Evolutionary conservation across 371 early-diverging fungal genomes (phyloP).

Genomic region (Blastocladiella emersonii): DNA sequence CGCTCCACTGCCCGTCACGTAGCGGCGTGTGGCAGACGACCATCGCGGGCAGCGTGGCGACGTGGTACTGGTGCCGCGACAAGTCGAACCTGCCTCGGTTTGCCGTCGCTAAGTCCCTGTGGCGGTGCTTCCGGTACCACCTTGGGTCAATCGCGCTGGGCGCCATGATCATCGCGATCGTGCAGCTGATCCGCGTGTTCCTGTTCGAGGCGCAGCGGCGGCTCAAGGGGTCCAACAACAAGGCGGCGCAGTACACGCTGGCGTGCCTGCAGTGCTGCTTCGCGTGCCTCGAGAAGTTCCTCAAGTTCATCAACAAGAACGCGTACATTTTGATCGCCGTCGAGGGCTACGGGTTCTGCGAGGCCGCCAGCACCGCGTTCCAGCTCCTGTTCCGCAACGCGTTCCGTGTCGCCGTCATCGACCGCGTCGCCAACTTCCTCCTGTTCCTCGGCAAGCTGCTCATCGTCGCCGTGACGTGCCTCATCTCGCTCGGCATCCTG

Average conservation of each 20-base stretch:
- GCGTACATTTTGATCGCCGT: conserved; percentile 40
- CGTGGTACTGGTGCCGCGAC: conserved; percentile 36
- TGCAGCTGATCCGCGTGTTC: conserved; percentile 24
- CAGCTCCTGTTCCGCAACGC: conserved; percentile 11
- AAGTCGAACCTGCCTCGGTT: conserved; percentile 12
- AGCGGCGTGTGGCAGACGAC: conserved; percentile 24
- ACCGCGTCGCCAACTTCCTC: conserved; percentile 10
- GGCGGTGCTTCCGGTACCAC: conserved; percentile 22
- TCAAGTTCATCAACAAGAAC: conserved; percentile 38
- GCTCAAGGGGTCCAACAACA: conserved; percentile 10
- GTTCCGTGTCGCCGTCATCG: conserved; percentile 10
- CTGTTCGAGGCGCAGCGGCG: conserved; percentile 15
- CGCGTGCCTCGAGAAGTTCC: conserved; percentile 17
- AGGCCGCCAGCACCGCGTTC: conserved; percentile 20
- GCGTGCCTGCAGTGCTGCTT: conserved; percentile 33
- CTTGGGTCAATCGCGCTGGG: conserved; percentile 38
- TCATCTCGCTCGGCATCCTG: conserved; percentile 5
- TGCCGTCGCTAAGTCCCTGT: conserved; percentile 7
- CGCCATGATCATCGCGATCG: conserved; percentile 28
- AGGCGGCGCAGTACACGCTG: conserved; percentile 16
- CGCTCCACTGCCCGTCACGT: too few relatives aligned
- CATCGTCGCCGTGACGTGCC: conserved; percentile 6
- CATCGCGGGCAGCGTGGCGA: conserved; percentile 30
- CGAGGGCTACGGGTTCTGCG: conserved; percentile 31
- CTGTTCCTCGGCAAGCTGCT: conserved; percentile 12